Base-by-base conservation (phyloP, 441 rosid species). In the Adansonia madagascariensis region DNA sequence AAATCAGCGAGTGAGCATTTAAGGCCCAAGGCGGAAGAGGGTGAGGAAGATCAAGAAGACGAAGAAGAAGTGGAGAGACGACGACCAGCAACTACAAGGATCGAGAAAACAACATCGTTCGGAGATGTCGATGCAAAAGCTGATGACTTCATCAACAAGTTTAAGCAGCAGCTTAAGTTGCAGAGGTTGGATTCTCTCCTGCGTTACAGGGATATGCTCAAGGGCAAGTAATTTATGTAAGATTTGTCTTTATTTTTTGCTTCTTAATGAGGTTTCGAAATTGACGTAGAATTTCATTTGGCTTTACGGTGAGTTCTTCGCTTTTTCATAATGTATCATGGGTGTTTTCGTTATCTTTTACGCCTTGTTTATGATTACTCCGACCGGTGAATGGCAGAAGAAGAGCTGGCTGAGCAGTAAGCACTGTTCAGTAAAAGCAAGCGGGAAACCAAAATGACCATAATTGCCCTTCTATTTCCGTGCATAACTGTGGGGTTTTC, bases 61-160 rank as follows among this genome's bases (percentile, higher is more conserved):
- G 75, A 73, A 62, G 92, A 87, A 50, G 76, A 73, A 11, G 73
- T 77, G 52, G 95, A 89, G 47, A 80, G 77, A 79, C 79, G 89
- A 22, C 79, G 87, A 59, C 89, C 91, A 15, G 85, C 82, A 67
- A 87, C 91, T 56, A 74, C 72, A 63, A 87, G 83, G 83, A 49
- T 83, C 0, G 91, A 82, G 81, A 82, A 73, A 63, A 80, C 79
- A 79, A 71, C 53, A 69, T 63, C 88, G 71, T 15, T 80, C 17
- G 88, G 74, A 11, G 93, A 87, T 11, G 97, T 91, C 14, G 97
- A 94, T 65, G 93, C 88, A 0, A 92, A 88, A 85, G 98, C 98
- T 0, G 93, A 94, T 1, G 88, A 94, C 31, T 94, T 94, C 67
- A 94, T 94, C 75, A 89, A 86, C 87, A 88, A 77, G 82, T 94